Evolutionary conservation across 1,139 yeast species (phyloP), one percentile per base, ranked within the genome.

Genomic region (Pichia norvegensis): DNA sequence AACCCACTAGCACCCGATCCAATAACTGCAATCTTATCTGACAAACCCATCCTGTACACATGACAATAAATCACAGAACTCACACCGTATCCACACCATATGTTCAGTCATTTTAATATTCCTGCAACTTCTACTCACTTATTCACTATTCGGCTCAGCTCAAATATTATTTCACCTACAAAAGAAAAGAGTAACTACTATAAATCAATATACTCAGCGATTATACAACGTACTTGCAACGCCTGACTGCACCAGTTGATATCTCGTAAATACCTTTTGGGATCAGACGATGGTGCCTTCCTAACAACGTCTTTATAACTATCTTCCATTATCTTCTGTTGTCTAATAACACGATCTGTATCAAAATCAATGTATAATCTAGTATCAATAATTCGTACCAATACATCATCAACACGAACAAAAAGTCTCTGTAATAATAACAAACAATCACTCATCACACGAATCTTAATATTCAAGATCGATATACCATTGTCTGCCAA

Each of bases 1-100:
- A 92, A 88, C 0, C 95, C 97, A 0, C 97, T 94, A 0, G 99
- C 98, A 0, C 99, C 99, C 0, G 97, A 78, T 0, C 99, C 99
- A 2, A 92, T 79, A 13, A 92, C 74, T 1, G 97, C 92, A 20
- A 82, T 69, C 43, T 69, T 68, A n/a, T 35, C 23, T n/a, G 37
- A 5, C 10, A 17, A 6, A 35, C n/a, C 11, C 37, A 35, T 35
- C 6, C 14, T 31, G 20, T 8, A 14, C 13, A 25, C 11, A 9
- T 2, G 3, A 25, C 11, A 10, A 25, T 25, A 10, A 13, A 25
- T 2, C 27, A 23, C 8, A 13, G 11, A 25, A 4, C 9, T 10
- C 9, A 23, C 4, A 23, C 8, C 10, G 11, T n/a, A n/a, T n/a
- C n/a, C n/a, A n/a, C n/a, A n/a, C n/a, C n/a, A n/a, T n/a, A n/a